phyloP scores from a whole-genome alignment of 495 filamentous ascomycete species.

The Aspergillus olivimuriae region DNA sequence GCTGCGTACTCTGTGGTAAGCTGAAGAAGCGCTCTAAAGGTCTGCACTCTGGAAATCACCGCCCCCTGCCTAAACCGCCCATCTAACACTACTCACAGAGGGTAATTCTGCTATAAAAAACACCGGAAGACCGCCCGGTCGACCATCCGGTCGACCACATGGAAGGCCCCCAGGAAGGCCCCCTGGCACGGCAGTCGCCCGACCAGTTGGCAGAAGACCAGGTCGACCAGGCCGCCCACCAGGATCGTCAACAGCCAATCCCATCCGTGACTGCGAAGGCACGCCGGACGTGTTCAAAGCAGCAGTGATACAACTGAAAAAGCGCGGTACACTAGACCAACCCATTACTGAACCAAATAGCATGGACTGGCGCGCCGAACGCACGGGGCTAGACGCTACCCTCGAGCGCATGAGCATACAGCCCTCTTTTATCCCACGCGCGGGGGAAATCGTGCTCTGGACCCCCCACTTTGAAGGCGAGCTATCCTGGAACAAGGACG shows the following conservation, averaged over 20 bases:
- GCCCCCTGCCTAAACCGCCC: background rate
- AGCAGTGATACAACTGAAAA: slow-evolving; percentile 43
- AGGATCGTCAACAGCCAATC: background rate
- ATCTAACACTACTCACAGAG: background rate
- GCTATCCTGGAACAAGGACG: slow-evolving; percentile 27
- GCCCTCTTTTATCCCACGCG: slow-evolving; percentile 47
- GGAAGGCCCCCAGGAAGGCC: background rate
- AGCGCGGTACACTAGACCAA: slow-evolving; percentile 31
- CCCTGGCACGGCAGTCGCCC: background rate
- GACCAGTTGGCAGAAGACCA: slow-evolving; percentile 7
- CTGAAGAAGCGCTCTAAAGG: slow-evolving; percentile 11
- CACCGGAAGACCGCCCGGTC: slow-evolving; percentile 16
- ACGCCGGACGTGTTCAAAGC: slow-evolving; percentile 47
- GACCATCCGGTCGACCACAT: slow-evolving; percentile 11
- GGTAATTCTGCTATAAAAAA: background rate
- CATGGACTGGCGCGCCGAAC: slow-evolving; percentile 49
- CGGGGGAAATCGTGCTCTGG: slow-evolving; percentile 55
- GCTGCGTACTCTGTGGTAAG: slow-evolving; percentile 33
- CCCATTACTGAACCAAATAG: slow-evolving; percentile 40
- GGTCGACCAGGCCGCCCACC: slow-evolving; percentile 7
- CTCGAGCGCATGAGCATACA: slow-evolving; percentile 32
- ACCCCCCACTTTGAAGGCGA: slow-evolving; percentile 29
- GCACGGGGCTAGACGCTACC: slow-evolving; percentile 27
- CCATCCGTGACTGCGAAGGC: slow-evolving; percentile 28
- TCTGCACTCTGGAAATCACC: background rate